These are phyloP conservation scores for Chlorencoelia australis DNA, from an alignment of 2,329 filamentous ascomycete species.

Conservation along the genomic window DNA sequence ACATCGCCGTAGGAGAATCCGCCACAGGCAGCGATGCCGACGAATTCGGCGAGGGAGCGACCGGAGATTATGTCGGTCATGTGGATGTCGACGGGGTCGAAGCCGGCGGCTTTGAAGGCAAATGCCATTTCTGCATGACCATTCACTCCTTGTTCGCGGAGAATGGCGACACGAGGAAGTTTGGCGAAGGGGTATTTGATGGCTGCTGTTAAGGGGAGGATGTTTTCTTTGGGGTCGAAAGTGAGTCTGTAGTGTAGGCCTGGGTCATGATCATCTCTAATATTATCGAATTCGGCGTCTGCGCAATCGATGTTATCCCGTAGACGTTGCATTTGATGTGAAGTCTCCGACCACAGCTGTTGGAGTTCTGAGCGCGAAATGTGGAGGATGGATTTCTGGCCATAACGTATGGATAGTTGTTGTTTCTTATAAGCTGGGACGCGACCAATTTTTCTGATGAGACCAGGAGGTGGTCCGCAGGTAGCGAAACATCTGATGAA, in stretches of 20 bases:
- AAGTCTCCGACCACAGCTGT: slow-evolving; percentile 80
- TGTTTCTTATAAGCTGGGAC: slow-evolving; percentile 63
- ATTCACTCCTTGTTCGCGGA: slow-evolving; percentile 93
- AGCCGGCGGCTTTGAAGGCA: slow-evolving; percentile 83
- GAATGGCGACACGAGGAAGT: slow-evolving; percentile 72
- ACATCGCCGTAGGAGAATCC: slow-evolving; percentile 89
- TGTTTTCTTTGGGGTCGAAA: slow-evolving; percentile 66
- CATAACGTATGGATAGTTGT: slow-evolving; percentile 65
- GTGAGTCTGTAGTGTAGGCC: slow-evolving; percentile 77
- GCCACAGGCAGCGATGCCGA: slow-evolving; percentile 86
- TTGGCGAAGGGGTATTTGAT: slow-evolving; percentile 44
- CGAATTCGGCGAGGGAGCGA: slow-evolving; percentile 71
- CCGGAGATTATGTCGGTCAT: slow-evolving; percentile 87
- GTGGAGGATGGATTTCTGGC: slow-evolving; percentile 56
- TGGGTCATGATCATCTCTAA: slow-evolving; percentile 66
- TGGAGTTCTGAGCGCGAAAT: slow-evolving; percentile 66
- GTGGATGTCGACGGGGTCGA: slow-evolving; percentile 86
- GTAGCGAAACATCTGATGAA: slow-evolving; percentile 90
- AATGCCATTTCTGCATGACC: slow-evolving; percentile 97
- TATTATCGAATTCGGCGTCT: slow-evolving; percentile 68
- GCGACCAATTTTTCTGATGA: slow-evolving; percentile 76
- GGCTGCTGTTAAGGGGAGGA: slow-evolving; percentile 52
- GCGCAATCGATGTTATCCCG: slow-evolving; percentile 84
- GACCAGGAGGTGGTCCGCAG: slow-evolving; percentile 69
- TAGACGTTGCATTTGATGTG: slow-evolving; percentile 80